Evolutionary conservation across 495 filamentous ascomycete genomes (phyloP).

Genomic region (Trypethelium eluteriae): DNA sequence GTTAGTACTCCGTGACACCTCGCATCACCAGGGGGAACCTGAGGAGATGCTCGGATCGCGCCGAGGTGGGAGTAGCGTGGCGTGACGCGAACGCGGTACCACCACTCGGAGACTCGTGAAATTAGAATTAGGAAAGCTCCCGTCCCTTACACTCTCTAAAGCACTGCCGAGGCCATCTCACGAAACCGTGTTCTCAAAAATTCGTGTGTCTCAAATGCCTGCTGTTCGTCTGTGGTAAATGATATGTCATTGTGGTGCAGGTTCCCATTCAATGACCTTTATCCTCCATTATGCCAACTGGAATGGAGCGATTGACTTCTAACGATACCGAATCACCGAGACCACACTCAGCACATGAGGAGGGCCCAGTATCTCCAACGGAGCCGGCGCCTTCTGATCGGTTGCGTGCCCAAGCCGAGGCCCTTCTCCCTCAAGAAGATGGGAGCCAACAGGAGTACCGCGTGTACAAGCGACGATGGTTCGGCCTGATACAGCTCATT

Average conservation of each 20-base stretch:
- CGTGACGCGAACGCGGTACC: not conserved
- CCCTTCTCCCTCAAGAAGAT: not conserved
- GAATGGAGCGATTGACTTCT: slow-evolving; percentile 9
- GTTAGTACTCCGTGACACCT: not conserved
- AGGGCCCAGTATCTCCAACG: not conserved
- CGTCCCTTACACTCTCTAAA: too few species aligned
- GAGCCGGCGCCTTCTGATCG: not conserved
- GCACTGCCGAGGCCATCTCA: too few species aligned
- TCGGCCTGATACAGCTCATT: slow-evolving; percentile 74
- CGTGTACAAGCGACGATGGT: slow-evolving; percentile 85
- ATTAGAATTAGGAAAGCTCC: too few species aligned
- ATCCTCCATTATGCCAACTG: not conserved
- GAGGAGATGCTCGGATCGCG: not conserved
- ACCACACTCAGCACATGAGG: not conserved
- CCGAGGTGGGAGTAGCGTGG: not conserved
- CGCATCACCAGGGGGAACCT: not conserved
- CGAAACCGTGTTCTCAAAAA: too few species aligned
- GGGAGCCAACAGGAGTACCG: slow-evolving; percentile 43
- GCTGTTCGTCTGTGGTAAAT: too few species aligned
- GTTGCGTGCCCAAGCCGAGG: not conserved
- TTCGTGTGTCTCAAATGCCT: too few species aligned
- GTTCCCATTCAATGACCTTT: not conserved
- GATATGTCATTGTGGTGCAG: not conserved
- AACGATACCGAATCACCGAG: not conserved
- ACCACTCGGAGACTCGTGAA: not conserved